Evolutionary conservation across 495 filamentous ascomycete genomes (phyloP), one percentile per base, ranked within the genome.

Genomic region (Bryoglossum gracile): DNA sequence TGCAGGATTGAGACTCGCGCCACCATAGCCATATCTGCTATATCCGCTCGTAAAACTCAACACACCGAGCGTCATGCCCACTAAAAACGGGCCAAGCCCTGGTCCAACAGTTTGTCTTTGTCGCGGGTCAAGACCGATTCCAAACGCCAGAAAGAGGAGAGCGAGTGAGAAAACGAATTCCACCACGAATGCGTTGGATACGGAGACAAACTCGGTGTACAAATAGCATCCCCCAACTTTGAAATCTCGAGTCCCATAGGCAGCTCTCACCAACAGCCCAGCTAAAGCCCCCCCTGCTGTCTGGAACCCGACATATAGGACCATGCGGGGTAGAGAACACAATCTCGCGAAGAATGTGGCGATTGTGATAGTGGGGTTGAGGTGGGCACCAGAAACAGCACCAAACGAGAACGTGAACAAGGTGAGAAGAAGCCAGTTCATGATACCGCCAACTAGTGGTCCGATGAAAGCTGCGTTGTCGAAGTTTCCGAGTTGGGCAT

Each of bases 51-150:
- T 62, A 59, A 69, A 74, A 16, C 53, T 67, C 9, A 67, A 51
- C 16, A 70, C 37, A 0, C 65, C 69, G 9, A 75, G 45, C 2
- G 64, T 53, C 26, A 72, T 48, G 0, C 72, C 73, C 16, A 75
- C 68, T 14, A 74, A 59, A 45, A 70, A 68, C 0, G 71, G 72
- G 4, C 65, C 61, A 8, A 67, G 51, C 8, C 68, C 58, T 13
- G 66, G 68, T 2, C 73, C 72, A 56, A 69, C 69, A 5, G 69
- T 54, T 16, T 64, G 49, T 8, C 54, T 57, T 52, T 76, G 72
- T 30, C 71, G 54, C 18, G 73, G 72, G 56, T 77, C 71, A 2
- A 78, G 56, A 10, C 66, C 73, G 9, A 74, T 64, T 0, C 73
- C 71, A 57, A 54, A 54, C 3, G 51, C 51, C 18, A 54, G 14